Base-by-base conservation (phyloP, 306 rosid species). In the Notholithocarpus densiflorus region DNA sequence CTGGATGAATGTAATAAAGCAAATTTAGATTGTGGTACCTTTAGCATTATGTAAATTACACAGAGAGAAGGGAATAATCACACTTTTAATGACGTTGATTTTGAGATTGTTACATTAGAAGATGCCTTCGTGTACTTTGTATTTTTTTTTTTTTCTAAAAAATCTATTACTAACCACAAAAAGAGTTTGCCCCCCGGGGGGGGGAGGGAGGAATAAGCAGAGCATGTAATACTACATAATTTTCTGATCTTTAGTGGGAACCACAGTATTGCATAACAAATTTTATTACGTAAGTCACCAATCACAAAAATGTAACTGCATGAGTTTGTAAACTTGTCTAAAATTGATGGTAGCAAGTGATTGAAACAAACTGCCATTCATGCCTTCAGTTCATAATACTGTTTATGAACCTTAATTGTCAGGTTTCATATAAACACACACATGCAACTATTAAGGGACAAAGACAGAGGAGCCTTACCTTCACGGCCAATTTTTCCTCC, bases 401-500 rank as follows among this genome's bases (percentile, higher is more conserved):
- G 40, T 2, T 62, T 62, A 14, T 62, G 40, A 15, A 62, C 20
- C 69, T 26, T 32, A 62, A 62, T 26, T 27, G 37, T 27, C 24
- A 60, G 24, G 9, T 7, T 13, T 32, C 17, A 5, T 40, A 74
- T 19, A 68, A 54, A 77, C 34, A 29, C n/a, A 53, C 68, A 26
- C 57, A 13, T 48, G 17, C 27, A 12, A 48, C 65, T 29, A 27
- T 79, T 15, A 31, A 71, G 55, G 60, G 70, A 40, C 23, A 79
- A 55, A 18, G 5, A 27, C 19, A 32, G 12, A 79, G 57, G 60
- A 34, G 26, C 60, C 53, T 75, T 77, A 91, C 99, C 98, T 90
- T 93, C 59, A 93, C 96, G 6, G 94, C 81, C 56, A 93, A 84
- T 75, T 90, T 96, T 71, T 96, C 99, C 18, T 93, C 94, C 1